Base-by-base conservation (phyloP, 768 basidiomycete species). In the Trametes coccinea region DNA sequence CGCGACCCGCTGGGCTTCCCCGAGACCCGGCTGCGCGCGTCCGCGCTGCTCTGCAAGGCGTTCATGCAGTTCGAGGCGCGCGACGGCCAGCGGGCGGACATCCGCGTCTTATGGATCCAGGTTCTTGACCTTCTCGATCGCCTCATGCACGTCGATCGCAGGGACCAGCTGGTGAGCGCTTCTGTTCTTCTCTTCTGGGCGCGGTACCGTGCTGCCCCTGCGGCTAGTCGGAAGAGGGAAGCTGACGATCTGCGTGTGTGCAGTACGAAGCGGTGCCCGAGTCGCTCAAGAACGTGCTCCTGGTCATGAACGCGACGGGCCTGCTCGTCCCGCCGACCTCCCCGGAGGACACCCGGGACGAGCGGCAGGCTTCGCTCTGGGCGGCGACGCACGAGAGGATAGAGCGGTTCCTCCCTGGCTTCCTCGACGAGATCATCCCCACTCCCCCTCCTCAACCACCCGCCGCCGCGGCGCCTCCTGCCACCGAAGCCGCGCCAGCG, bases 191-290 rank as follows among this genome's bases (percentile, higher is more conserved):
- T 22, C 1, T 22, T 22, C 22, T 22, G 22, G 22, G 22, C 22
- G 22, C 22, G 22, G 22, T 22, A 22, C 22, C 22, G 22, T 22
- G 22, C 22, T 22, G 22, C 22, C 22, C 22, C 22, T 22, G 22
- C 22, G 22, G 22, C 22, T 22, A 22, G 22, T 22, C 22, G 22
- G 22, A 22, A 16, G 39, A 11, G 33, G 27, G 16, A 43, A 41
- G 48, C 59, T 61, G 22, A 56, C 45, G 34, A 37, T 17, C 31
- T 22, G 37, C 41, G 41, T 6, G 4, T 4, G n/a, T 48, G 14
- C 67, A 98, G 96, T 88, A 89, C 72, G 97, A 99, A 73, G 96
- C 96, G 0, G 83, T 97, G 17, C 94, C 93, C 1, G 97, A 99
- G 75, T 95, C 95, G 1, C 81, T 99, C 68, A 98, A 98, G 77